A percentile compares a stretch with the other conserved stretches of the same genome.
Evolutionary conservation across 176 grass and related monocot species (phyloP).

Genomic region (Hsuehochloa calcarea): DNA sequence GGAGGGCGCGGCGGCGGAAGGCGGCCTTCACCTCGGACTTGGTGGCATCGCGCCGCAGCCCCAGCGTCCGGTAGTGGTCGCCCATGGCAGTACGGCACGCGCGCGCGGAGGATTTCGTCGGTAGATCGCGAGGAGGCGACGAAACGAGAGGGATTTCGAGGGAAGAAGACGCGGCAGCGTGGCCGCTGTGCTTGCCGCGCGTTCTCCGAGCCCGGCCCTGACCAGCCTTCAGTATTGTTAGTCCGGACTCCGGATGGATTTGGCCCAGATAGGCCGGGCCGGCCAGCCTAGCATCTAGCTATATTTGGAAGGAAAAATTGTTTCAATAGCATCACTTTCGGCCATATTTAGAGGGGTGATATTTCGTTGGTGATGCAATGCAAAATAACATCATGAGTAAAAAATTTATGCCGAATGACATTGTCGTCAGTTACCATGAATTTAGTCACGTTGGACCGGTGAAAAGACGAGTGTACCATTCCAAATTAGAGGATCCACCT

Average conservation of each 20-base stretch:
- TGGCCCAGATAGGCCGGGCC: neutral
- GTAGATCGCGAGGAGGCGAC: neutral
- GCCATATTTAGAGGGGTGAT: too few relatives aligned
- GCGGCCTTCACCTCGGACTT: constrained; percentile 79
- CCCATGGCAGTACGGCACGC: neutral
- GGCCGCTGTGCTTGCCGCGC: constrained; percentile 37
- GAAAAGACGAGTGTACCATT: too few relatives aligned
- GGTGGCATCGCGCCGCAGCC: constrained; percentile 43
- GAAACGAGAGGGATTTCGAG: neutral
- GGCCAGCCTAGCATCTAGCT: too few relatives aligned
- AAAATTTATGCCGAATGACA: too few relatives aligned
- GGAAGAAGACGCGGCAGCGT: constrained; percentile 21
- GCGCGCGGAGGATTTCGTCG: neutral
- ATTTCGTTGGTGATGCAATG: too few relatives aligned
- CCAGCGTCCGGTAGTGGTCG: constrained; percentile 69
- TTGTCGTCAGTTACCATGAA: too few relatives aligned
- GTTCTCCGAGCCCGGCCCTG: neutral
- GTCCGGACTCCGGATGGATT: neutral
- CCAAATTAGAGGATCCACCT: too few relatives aligned
- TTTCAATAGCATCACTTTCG: too few relatives aligned
- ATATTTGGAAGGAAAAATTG: too few relatives aligned
- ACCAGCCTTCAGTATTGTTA: neutral
- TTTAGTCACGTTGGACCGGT: too few relatives aligned
- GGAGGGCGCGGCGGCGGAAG: constrained; percentile 56
- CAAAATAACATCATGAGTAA: too few relatives aligned